Evolutionary conservation across 2,329 filamentous ascomycete genomes (phyloP), one percentile per base, ranked within the genome.

Genomic region (Diaporthe aspalathi): DNA sequence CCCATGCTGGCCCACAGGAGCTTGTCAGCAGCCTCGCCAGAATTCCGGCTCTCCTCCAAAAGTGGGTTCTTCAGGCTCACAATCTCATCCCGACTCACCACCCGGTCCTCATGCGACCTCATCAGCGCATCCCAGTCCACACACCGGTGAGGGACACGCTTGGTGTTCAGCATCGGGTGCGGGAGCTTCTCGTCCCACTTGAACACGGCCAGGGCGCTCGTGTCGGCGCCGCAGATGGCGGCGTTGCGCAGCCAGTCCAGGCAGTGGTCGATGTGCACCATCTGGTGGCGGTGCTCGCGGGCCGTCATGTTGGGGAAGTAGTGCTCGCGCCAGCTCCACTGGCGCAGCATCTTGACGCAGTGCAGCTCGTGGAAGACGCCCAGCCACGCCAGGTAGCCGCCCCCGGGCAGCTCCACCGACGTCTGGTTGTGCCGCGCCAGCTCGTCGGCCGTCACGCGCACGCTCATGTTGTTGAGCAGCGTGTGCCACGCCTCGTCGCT

Each of bases 331-430:
- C 40, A 62, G 3, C 22, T 29, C 56, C 56, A 47, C 9, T 62
- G 56, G 2, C 79, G 77, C 17, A 81, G 74, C 1, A 74, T 60
- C 54, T 81, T 79, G 45, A 81, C 75, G 68, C 80, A 81, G 71
- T 81, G 80, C 0, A 80, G 72, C 27, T 79, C 75, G 53, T 81
- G 78, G 60, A 77, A 77, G 8, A 78, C 74, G 50, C 81, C 80
- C 22, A 81, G 70, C 20, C 75, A 75, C 35, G 74, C 78, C 24
- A 78, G 75, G 67, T 81, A 81, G 9, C 56, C 56, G 22, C 56
- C 56, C 1, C n/a, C 8, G 1, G 56, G 56, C 3, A 62, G 38
- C 22, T n/a, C n/a, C 2, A 62, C 56, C 12, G 56, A 62, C 8
- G 9, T 40, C 24, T 62, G 56, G 22, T 62, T 29, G 14, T 62